Base-by-base conservation (phyloP, 2,329 filamentous ascomycete genomes). In the Pochonia chlamydosporia region DNA sequence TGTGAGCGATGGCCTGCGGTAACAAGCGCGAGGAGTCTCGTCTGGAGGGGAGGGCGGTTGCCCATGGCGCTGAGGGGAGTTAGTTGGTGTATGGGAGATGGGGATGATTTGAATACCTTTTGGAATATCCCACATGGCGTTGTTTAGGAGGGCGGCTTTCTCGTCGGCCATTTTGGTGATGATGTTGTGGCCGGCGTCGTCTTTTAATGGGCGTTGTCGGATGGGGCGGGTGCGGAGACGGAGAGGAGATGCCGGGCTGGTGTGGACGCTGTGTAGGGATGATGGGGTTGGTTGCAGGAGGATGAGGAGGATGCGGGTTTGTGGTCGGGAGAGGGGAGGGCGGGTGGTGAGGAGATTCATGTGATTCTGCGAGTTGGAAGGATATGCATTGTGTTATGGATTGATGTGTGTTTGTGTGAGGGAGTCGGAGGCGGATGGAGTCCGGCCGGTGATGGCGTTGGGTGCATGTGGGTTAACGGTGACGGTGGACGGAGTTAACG, bases 1-100 rank as follows among this genome's bases (percentile, higher is more conserved):
- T 76, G 69, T 92, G 88, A 1, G 85, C 86, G 53, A 93, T 89
- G 47, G 82, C 78, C 62, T 89, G 85, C 1, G 88, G 87, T 43
- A 82, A 64, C 21, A 54, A 59, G 4, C 59, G 54, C 21, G 53
- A 49, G 11, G 58, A 49, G 21, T 59, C 51, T 18, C 61, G 54
- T 25, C 39, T 44, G 5, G 62, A 66, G 3, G 58, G 47, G 3
- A 63, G 48, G 40, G 68, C 65, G 5, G 52, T 54, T 25, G 67
- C 59, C 59, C 65, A 71, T 16, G 61, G 56, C 20, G 63, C 63
- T 60, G 20, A n/a, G 24, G 14, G 40, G n/a, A 4, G 16, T 10
- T 25, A 6, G 35, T 26, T 20, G 28, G 16, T 11, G 7, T 14
- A 18, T 9, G 11, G 13, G 5, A 14, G 21, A 23, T 18, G 41